Percentiles rank a stretch among this genome's conserved stretches.
Evolutionary conservation across 331 rosid genomes (phyloP).

Genomic region (Pyrus hybrid): DNA sequence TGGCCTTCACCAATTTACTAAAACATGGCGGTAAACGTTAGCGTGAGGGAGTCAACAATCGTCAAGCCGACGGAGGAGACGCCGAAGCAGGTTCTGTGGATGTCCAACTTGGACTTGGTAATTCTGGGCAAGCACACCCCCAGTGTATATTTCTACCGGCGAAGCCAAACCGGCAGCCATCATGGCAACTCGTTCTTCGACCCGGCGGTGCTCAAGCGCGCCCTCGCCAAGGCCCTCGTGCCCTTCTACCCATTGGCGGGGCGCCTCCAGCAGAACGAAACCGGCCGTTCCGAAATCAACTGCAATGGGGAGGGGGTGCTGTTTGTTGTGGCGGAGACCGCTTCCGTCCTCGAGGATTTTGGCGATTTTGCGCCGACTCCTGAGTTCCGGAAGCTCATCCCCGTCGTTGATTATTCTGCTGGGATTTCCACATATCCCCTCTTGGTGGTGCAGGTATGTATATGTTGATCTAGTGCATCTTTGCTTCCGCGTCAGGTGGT

Average conservation of each 20-base stretch:
- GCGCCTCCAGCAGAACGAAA: constrained; percentile 26
- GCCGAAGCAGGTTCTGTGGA: constrained; percentile 35
- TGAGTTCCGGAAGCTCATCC: constrained; percentile 73
- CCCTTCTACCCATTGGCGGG: constrained; percentile 48
- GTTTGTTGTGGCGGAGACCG: constrained; percentile 60
- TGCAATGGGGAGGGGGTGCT: constrained; percentile 78
- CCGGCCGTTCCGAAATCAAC: constrained; percentile 36
- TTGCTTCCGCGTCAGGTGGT: too few species aligned
- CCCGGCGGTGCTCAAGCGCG: constrained; percentile 22
- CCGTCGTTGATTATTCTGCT: constrained; percentile 51
- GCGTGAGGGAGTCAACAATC: constrained; percentile 48
- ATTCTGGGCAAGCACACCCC: constrained; percentile 44
- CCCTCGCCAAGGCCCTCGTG: constrained; percentile 33
- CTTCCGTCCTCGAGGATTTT: constrained; percentile 47
- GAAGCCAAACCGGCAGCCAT: neutral
- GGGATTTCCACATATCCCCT: constrained; percentile 67
- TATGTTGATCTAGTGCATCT: too few species aligned
- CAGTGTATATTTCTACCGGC: constrained; percentile 25
- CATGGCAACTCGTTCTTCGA: constrained; percentile 17
- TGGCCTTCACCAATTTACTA: neutral
- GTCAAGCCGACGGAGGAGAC: constrained; percentile 56
- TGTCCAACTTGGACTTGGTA: constrained; percentile 47
- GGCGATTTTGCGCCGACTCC: constrained; percentile 82
- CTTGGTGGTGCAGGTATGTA: constrained; percentile 21
- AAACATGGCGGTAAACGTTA: constrained; percentile 34